Base-by-base conservation (phyloP, 192 early-diverging fungal species). In the Diversispora eburnea region DNA sequence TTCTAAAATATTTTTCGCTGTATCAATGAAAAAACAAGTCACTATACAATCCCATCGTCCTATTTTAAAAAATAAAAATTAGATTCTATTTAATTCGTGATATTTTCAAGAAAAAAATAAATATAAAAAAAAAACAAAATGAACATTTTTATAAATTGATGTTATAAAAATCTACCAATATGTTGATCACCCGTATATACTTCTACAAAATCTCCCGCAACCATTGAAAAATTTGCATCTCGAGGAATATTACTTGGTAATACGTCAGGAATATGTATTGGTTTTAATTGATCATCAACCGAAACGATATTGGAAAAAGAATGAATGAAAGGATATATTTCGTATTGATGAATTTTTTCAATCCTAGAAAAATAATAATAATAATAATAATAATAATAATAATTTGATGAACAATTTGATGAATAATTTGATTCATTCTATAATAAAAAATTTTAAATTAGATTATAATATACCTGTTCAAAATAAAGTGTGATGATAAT, bases 21-120 rank as follows among this genome's bases (percentile, higher is more conserved):
- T 98, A 72, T 99, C 97, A 58, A 99, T 91, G 79, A 99, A 99
- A 84, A 95, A 99, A 76, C 95, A 97, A 0, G 94, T 97, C 3
- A 95, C 92, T 4, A 98, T 82, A 10, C 87, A 89, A 77, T 98
- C 94, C 94, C 93, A 99, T 52, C 80, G 72, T 8, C 78, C 86
- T 85, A 13, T 47, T 52, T 10, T 17, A 17, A 10, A 52, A 17
- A 52, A 12, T 52, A 17, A 52, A 33, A 33, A 33, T 33, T 33
- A 33, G 25, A 33, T 33, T 33, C 25, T 33, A 33, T 33, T 2
- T 33, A 33, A 33, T 33, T 33, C 10, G 5, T 52, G 3, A 52
- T 17, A 47, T 43, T 20, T 48, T 42, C 4, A 20, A 15, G 7
- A 22, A 19, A 9, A 58, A 22, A 8, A 58, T 42, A 76, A 49